Evolutionary conservation across 192 early-diverging fungal genomes (phyloP), one percentile per base, ranked within the genome.

Genomic region (Entomortierella chlamydospora): DNA sequence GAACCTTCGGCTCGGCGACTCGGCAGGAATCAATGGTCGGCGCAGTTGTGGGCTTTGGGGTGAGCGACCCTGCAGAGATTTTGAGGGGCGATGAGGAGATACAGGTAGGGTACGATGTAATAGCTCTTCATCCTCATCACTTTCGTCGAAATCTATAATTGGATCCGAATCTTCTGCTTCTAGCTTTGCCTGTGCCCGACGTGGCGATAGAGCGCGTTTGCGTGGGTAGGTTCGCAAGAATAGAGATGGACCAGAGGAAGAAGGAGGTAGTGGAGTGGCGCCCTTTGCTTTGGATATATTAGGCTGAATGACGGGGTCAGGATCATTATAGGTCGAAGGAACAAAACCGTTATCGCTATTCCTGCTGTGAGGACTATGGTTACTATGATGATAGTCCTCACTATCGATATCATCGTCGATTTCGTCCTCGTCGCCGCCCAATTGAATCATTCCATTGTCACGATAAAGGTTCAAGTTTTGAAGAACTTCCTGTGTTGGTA

Each of bases 81-180:
- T 12, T 6, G 22, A 28, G 59, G n/a, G 23, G 12, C 5, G 50
- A 64, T 47, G 45, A 5, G 4, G 45, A 47, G 5, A 15, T 17
- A 10, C 34, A 37, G 34, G 4, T 37, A 37, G 34, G 34, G 5
- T 60, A 43, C 13, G 22, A 9, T 60, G 39, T 37, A 43, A 15
- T 1, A 47, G 20, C 23, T 25, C 52, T 20, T 41, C 17, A 15
- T 56, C 64, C 12, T 43, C 64, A 11, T 42, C 52, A 41, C 41
- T 55, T 11, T 66, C 64, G 1, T 66, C 64, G 56, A 66, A 66
- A 22, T 66, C 64, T 52, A 66, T 66, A n/a, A 66, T 66, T 1
- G 53, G 64, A n/a, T 66, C 64, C 23, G 22, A 37, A 7, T 66
- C 64, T n/a, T 64, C 64, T 41, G 23, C 33, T 5, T 12, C 45